phyloP scores from a whole-genome alignment of 164 flowering plant genomes.

The Kalanchoe fedtschenkoi region DNA sequence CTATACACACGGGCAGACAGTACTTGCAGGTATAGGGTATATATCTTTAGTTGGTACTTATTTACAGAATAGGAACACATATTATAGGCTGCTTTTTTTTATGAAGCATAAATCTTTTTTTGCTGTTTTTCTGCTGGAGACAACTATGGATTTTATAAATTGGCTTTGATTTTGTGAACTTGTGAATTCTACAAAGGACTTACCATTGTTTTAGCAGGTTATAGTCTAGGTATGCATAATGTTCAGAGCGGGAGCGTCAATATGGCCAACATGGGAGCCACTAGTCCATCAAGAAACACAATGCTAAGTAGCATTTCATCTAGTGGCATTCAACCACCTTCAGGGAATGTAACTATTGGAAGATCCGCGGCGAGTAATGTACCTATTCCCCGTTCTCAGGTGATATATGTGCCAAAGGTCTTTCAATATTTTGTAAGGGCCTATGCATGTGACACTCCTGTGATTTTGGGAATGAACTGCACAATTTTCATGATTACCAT shows the following conservation, averaged over 20 bases:
- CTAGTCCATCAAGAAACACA: slow-evolving; percentile 63
- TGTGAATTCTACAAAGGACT: neutral
- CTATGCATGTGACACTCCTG: neutral
- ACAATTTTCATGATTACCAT: neutral
- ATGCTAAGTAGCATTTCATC: slow-evolving; percentile 47
- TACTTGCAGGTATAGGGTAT: no score
- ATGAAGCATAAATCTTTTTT: no score
- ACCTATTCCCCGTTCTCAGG: slow-evolving; percentile 82
- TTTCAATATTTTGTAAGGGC: no score
- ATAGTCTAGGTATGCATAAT: slow-evolving; percentile 60
- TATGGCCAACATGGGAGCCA: slow-evolving; percentile 52
- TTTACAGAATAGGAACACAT: no score
- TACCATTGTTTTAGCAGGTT: slow-evolving; percentile 23
- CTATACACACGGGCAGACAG: no score
- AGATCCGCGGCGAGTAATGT: slow-evolving; percentile 70
- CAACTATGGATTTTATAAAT: slow-evolving; percentile 59
- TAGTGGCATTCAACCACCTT: slow-evolving; percentile 64
- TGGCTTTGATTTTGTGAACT: slow-evolving; percentile 30
- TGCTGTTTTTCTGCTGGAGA: no score
- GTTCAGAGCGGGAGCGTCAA: slow-evolving; percentile 75
- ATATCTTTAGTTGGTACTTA: no score
- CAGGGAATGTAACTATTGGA: slow-evolving; percentile 68
- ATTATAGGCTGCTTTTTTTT: no score
- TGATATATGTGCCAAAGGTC: no score
- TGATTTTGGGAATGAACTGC: neutral